Evolutionary conservation across 1,284 basidiomycete genomes (phyloP), one percentile per base, ranked within the genome.

Genomic region (Neonothopanus nambi): DNA sequence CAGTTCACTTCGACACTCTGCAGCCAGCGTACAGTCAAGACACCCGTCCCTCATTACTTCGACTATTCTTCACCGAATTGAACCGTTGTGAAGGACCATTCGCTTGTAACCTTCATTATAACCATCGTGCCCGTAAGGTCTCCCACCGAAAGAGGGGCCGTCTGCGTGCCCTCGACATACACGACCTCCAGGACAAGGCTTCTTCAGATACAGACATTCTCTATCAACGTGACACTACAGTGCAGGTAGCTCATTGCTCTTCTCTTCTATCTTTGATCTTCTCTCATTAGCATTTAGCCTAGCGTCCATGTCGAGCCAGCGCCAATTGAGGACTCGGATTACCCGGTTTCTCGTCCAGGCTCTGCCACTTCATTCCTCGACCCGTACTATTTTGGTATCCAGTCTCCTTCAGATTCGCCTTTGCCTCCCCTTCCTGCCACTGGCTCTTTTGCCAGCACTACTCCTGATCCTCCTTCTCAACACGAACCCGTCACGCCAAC

Each of bases 371-470:
- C 89, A 26, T 89, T 89, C 45, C 76, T 92, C 52, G 89, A 91
- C 72, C 87, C 89, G 5, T 91, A 91, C 67, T 92, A 92, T 67
- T 91, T 91, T 73, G 82, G 86, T 48, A 68, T 78, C 33, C 79
- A 77, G 60, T 85, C 85, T 26, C 81, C 85, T 30, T 78, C 80
- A 11, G 81, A 81, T 55, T 87, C 85, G 18, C 84, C 86, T 13
- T 63, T 76, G 7, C 79, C 77, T 40, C 75, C 81, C 38, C 67
- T 82, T 17, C 78, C 78, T 9, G 67, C 68, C 21, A 59, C 62
- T 26, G 60, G 68, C 21, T 58, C 67, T 40, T 63, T 68, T 45
- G 62, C 70, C 48, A 75, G 68, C 57, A 67, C 66, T 5, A 78
- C 76, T 5, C 77, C 76, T 20, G 68, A 75, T 54, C 67, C 73